Percentiles rank a stretch among this genome's conserved stretches.
These are phyloP conservation scores for Lecanosticta acicola DNA, from an alignment of 2,329 filamentous ascomycete species.

Conservation along the genomic window DNA sequence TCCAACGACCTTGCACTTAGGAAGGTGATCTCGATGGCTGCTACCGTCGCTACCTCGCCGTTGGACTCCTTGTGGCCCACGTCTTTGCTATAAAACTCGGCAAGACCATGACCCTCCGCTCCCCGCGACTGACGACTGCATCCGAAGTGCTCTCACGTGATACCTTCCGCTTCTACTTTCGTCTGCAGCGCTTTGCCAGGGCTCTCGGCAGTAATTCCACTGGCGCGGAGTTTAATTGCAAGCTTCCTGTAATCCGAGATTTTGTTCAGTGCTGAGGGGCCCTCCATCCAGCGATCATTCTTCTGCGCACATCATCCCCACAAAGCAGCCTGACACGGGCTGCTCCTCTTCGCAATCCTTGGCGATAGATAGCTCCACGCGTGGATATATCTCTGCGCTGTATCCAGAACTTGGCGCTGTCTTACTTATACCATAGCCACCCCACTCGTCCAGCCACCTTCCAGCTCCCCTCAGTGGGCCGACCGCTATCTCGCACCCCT, in stretches of 20 bases:
- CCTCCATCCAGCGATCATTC: slow-evolving; percentile 3
- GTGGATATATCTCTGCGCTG: neutral
- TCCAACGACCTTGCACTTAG: neutral
- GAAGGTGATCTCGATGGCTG: neutral
- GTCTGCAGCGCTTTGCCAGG: neutral
- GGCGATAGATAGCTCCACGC: neutral
- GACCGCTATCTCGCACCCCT: slow-evolving; percentile 4
- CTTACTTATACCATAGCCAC: slow-evolving; percentile 7
- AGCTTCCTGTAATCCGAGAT: neutral
- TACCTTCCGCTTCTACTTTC: neutral
- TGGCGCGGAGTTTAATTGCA: neutral
- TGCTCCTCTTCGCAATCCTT: slow-evolving; percentile 5
- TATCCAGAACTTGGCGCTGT: slow-evolving; percentile 3
- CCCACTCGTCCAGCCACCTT: neutral
- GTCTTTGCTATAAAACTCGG: neutral
- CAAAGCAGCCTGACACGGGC: neutral
- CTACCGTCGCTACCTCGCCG: neutral
- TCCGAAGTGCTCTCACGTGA: neutral
- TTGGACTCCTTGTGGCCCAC: neutral
- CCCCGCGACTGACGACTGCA: neutral
- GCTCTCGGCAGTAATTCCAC: neutral
- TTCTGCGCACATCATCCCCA: too few relatives aligned
- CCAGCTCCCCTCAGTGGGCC: neutral
- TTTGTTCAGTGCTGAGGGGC: neutral
- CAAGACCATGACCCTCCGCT: neutral